Evolutionary conservation across 345 rosid genomes (phyloP).

Genomic region (Aethionema arabicum): DNA sequence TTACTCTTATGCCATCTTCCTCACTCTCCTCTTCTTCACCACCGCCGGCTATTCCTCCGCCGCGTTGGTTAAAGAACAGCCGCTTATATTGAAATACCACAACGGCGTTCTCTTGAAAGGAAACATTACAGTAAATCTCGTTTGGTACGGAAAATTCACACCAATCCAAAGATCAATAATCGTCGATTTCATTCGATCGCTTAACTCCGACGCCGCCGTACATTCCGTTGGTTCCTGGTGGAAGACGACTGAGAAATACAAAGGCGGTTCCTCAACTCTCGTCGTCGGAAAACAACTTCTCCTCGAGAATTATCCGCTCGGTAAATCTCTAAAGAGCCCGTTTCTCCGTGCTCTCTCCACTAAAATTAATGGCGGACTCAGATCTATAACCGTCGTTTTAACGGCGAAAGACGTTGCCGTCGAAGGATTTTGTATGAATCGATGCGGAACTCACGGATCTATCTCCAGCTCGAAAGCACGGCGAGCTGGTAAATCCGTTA

Average conservation of each 20-base stretch:
- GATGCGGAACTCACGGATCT: slow-evolving; percentile 72
- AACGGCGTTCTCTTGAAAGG: slow-evolving; percentile 35
- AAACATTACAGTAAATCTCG: slow-evolving; percentile 28
- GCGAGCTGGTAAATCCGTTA: slow-evolving; percentile 18
- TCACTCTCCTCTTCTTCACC: slow-evolving; percentile 28
- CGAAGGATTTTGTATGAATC: slow-evolving; percentile 67
- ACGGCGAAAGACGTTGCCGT: slow-evolving; percentile 73
- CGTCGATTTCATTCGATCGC: slow-evolving; percentile 37
- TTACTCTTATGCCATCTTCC: slow-evolving; percentile 40
- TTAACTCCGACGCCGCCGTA: slow-evolving; percentile 24
- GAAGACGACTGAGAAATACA: slow-evolving; percentile 41
- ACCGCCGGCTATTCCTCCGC: slow-evolving; percentile 31
- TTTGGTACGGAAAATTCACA: slow-evolving; percentile 41
- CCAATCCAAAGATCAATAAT: slow-evolving; percentile 36
- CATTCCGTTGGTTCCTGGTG: slow-evolving; percentile 42
- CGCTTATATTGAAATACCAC: slow-evolving; percentile 43
- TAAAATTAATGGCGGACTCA: slow-evolving; percentile 25
- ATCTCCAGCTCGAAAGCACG: slow-evolving; percentile 23
- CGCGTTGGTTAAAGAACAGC: slow-evolving; percentile 73
- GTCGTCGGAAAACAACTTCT: slow-evolving; percentile 54
- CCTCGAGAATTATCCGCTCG: slow-evolving; percentile 49
- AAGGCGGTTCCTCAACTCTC: slow-evolving; percentile 34
- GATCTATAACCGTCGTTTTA: slow-evolving; percentile 55
- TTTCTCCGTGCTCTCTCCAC: slow-evolving; percentile 47
- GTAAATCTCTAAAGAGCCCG: slow-evolving; percentile 44